Conservation (phyloP, 495 filamentous ascomycete species). For the Penicillium nucicola region DNA sequence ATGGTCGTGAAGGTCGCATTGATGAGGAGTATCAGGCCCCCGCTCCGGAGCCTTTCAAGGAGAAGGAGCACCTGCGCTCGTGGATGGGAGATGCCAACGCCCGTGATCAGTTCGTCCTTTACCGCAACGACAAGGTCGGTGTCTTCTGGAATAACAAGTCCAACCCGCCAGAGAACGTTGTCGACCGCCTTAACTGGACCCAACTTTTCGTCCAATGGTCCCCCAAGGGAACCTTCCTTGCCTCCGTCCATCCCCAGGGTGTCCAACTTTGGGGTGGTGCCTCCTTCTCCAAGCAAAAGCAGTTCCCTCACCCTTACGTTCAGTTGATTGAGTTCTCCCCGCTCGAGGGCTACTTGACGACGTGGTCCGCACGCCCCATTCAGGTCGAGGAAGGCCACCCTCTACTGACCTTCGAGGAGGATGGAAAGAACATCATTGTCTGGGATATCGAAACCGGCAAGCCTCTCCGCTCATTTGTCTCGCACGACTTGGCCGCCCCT, state of each 20-base stretch:
- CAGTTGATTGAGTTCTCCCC: slow-evolving; percentile 96
- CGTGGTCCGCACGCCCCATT: slow-evolving; percentile 92
- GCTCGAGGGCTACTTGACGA: slow-evolving; percentile 86
- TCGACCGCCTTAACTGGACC: slow-evolving; percentile 93
- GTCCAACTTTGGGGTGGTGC: slow-evolving; percentile 94
- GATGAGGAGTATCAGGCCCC: slow-evolving; percentile 85
- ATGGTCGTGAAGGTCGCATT: slow-evolving; percentile 87
- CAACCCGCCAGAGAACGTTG: slow-evolving; percentile 79
- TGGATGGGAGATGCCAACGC: slow-evolving; percentile 84
- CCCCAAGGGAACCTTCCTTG: slow-evolving; percentile 86
- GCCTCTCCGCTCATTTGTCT: slow-evolving; percentile 86
- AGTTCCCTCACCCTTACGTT: slow-evolving; percentile 91
- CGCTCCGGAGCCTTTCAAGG: slow-evolving; percentile 70
- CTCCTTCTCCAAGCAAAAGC: slow-evolving; percentile 83
- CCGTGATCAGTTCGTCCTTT: slow-evolving; percentile 93
- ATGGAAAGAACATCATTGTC: slow-evolving; percentile 98
- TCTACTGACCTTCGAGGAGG: slow-evolving; percentile 80
- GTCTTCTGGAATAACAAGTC: slow-evolving; percentile 98
- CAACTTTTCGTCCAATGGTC: slow-evolving; percentile 98
- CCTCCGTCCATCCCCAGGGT: slow-evolving; percentile 91
- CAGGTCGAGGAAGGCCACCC: slow-evolving; percentile 81
- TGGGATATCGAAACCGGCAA: slow-evolving; percentile 94
- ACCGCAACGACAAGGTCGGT: slow-evolving; percentile 81
- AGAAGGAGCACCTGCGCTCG: slow-evolving; percentile 92
- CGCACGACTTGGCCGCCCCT: slow-evolving; percentile 68